Conservation (phyloP, 164 flowering plant species). For the Magnolia sinica region DNA sequence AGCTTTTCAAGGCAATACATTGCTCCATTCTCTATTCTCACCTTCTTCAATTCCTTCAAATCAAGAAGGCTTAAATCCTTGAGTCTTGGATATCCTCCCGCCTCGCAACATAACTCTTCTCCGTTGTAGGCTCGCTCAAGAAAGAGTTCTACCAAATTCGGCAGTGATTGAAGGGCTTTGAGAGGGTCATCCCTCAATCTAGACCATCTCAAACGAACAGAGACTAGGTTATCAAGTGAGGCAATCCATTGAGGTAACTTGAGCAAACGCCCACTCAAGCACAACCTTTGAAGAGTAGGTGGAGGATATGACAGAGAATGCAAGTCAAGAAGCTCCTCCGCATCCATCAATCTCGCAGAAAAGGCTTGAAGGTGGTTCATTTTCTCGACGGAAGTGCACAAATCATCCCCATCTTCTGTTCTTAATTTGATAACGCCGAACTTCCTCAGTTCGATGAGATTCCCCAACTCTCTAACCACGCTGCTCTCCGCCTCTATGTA, state of each 20-base stretch:
- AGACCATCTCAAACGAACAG: constrained; percentile 3
- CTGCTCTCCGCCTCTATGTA: constrained; percentile 1
- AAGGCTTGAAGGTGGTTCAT: constrained; percentile 7
- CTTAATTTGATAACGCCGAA: background rate
- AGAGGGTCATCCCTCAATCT: constrained; percentile 6
- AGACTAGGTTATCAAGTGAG: constrained; percentile 2
- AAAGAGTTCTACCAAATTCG: constrained; percentile 1
- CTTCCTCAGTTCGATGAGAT: constrained; percentile 6
- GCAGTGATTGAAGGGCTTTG: constrained; percentile 1
- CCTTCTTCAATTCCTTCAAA: too few species aligned
- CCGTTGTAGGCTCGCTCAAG: background rate
- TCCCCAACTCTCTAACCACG: constrained; percentile 3
- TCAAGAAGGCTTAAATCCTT: background rate
- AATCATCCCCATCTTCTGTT: constrained; percentile 2
- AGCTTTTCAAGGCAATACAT: background rate
- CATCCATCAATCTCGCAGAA: background rate
- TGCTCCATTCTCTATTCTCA: constrained; percentile 6
- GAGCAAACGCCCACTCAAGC: background rate
- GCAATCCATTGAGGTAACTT: constrained; percentile 1
- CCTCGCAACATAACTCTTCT: background rate
- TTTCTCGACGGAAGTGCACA: constrained; percentile 5
- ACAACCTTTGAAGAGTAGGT: background rate
- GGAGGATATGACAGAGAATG: constrained; percentile 4
- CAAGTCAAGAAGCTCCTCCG: constrained; percentile 2
- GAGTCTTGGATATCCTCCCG: background rate